These are phyloP conservation scores for Talinum fruticosum DNA, from an alignment of 148 eudicot species.

Conservation along the genomic window DNA sequence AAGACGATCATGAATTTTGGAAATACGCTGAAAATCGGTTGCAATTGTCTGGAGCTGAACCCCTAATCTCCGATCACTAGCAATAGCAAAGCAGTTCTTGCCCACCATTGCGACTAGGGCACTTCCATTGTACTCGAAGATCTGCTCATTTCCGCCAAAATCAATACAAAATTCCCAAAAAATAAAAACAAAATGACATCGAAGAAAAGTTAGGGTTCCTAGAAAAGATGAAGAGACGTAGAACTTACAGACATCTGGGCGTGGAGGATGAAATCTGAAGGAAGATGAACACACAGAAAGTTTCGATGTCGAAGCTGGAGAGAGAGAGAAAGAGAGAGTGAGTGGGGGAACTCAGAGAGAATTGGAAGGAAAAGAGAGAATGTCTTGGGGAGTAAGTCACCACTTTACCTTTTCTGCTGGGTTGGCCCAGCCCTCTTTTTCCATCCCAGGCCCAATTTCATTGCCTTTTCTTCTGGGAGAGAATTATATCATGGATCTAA, in stretches of 20 bases:
- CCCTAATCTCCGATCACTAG: constrained; percentile 86
- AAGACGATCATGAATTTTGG: constrained; percentile 61
- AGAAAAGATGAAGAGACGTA: neutral
- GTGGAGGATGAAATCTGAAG: neutral
- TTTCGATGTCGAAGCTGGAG: neutral
- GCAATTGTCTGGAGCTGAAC: constrained; percentile 93
- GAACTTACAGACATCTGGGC: constrained; percentile 24
- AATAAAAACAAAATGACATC: neutral
- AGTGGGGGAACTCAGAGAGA: no score
- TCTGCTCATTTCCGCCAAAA: constrained; percentile 33
- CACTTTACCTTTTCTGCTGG: neutral
- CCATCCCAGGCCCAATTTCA: neutral
- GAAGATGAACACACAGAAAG: neutral
- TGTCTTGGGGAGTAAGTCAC: constrained; percentile 5
- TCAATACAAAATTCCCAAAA: neutral
- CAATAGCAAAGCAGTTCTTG: constrained; percentile 89
- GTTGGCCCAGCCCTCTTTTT: neutral
- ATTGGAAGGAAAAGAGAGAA: neutral
- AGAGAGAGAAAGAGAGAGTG: neutral
- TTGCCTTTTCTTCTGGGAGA: neutral
- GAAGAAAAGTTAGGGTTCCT: neutral
- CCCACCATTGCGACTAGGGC: constrained; percentile 97
- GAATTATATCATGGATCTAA: no score
- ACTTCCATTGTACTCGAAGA: constrained; percentile 98
- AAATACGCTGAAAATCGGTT: constrained; percentile 88